Evolutionary conservation across 2,329 filamentous ascomycete genomes (phyloP), one percentile per base, ranked within the genome.

Genomic region (Myriosclerotinia scirpicola): DNA sequence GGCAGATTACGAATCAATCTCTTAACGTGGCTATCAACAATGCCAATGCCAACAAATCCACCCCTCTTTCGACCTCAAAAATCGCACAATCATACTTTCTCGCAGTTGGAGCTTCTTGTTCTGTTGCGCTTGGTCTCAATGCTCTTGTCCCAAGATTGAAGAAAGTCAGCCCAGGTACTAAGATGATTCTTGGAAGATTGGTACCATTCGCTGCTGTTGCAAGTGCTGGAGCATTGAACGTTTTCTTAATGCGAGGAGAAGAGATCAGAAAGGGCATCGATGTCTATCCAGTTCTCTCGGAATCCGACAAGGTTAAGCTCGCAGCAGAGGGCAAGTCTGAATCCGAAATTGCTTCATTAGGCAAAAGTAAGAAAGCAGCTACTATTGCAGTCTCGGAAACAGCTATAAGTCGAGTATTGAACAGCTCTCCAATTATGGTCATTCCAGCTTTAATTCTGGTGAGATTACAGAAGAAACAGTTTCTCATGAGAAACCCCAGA

Each of bases 1-100:
- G 95, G 95, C 95, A 99, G 80, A 87, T 97, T 67, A 87, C 91
- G 72, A 99, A 99, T 80, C 95, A 99, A 81, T 97, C 93, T 15
- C 89, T 99, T 74, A 99, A 99, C 78, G 95, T 99, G 38, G 94
- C 92, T 72, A 94, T 99, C 84, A 99, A 99, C 84, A 93, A 88
- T 77, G 91, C 94, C 76, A 99, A 99, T 78, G 92, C 94, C 70
- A 99, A 99, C 85, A 99, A 99, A 79, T 97, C 93, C 50, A 93
- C 92, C 3, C 92, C 94, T 1, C 85, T 98, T 70, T 90, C 91
- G 26, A 90, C 87, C 67, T 86, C 87, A 30, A 91, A 92, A 72
- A 88, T 99, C 69, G 85, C 89, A 69, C 89, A 97, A 79, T 97
- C 93, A 62, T 99, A 98, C 82, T 86, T 90, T 76, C 84, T 97